phyloP scores from a whole-genome alignment of 164 flowering plant species.

The Protea cynaroides region DNA sequence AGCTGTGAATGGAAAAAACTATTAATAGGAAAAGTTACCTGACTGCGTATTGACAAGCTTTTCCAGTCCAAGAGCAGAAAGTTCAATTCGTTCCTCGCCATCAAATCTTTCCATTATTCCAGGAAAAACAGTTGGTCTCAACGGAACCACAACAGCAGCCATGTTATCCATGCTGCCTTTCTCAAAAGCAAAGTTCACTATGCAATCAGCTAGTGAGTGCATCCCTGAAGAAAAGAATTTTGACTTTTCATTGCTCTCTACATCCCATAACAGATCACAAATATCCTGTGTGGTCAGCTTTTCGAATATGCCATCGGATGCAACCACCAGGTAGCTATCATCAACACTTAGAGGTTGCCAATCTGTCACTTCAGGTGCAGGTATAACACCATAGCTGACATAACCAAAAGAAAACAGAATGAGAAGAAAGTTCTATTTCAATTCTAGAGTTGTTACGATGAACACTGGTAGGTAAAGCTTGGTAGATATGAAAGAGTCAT shows the following conservation, averaged over 20 bases:
- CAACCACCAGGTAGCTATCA: constrained; percentile 81
- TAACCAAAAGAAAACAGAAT: constrained; percentile 12
- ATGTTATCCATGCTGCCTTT: constrained; percentile 89
- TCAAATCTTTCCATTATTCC: constrained; percentile 24
- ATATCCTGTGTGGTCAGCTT: constrained; percentile 71
- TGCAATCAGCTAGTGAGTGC: constrained; percentile 71
- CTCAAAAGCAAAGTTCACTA: constrained; percentile 70
- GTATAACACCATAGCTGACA: constrained; percentile 81
- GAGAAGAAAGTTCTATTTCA: constrained; percentile 6
- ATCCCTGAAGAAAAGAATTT: constrained; percentile 42
- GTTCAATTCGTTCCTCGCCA: constrained; percentile 22
- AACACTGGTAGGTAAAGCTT: background rate
- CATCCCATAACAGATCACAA: constrained; percentile 78
- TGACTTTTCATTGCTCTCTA: constrained; percentile 18
- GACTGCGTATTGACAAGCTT: constrained; percentile 22
- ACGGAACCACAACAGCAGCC: constrained; percentile 83
- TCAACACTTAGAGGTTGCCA: constrained; percentile 71
- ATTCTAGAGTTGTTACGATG: background rate
- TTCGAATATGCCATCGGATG: constrained; percentile 95
- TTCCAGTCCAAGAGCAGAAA: constrained; percentile 21
- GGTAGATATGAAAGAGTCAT: background rate
- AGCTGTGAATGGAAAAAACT: background rate
- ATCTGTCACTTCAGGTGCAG: constrained; percentile 87
- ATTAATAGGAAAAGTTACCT: constrained; percentile 25
- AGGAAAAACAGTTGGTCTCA: constrained; percentile 28